phyloP scores from a whole-genome alignment of 2,329 filamentous ascomycete species.

The Pseudocercospora vitis region DNA sequence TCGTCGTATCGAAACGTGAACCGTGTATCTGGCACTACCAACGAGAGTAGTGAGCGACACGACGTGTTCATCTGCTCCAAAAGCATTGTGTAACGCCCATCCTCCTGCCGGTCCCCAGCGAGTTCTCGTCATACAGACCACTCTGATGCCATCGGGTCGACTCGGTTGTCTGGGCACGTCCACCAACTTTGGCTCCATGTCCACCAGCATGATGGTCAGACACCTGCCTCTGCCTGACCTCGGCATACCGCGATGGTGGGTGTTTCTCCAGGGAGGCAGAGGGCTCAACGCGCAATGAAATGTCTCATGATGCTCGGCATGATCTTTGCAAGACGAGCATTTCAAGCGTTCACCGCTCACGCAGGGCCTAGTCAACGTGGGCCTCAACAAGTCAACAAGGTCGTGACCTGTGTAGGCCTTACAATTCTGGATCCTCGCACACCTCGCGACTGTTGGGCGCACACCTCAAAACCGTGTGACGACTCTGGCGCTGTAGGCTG shows the following conservation, averaged over 20 bases:
- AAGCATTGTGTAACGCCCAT: constrained; percentile 29
- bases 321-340: constrained; percentile 14
- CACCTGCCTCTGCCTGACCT: constrained; percentile 13
- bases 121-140: too few relatives aligned
- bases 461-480: too few relatives aligned
- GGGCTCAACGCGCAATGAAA: constrained; percentile 3
- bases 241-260: neutral
- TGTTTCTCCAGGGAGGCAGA: constrained; percentile 3
- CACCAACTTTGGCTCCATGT: constrained; percentile 28
- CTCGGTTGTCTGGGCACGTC: too few relatives aligned
- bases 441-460: too few relatives aligned
- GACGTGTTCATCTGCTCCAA: constrained; percentile 31
- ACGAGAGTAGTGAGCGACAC: constrained; percentile 26
- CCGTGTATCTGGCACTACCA: constrained; percentile 20
- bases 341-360: too few relatives aligned
- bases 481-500: too few relatives aligned
- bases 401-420: too few relatives aligned
- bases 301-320: neutral
- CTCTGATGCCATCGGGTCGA: too few relatives aligned
- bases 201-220: constrained; percentile 33
- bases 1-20: constrained; percentile 30
- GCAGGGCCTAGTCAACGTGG: too few relatives aligned
- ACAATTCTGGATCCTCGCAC: too few relatives aligned
- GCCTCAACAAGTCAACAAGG: too few relatives aligned
- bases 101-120: constrained; percentile 21